phyloP scores from a whole-genome alignment of 371 early-diverging fungal genomes.

The Aphelidium insulamus region DNA sequence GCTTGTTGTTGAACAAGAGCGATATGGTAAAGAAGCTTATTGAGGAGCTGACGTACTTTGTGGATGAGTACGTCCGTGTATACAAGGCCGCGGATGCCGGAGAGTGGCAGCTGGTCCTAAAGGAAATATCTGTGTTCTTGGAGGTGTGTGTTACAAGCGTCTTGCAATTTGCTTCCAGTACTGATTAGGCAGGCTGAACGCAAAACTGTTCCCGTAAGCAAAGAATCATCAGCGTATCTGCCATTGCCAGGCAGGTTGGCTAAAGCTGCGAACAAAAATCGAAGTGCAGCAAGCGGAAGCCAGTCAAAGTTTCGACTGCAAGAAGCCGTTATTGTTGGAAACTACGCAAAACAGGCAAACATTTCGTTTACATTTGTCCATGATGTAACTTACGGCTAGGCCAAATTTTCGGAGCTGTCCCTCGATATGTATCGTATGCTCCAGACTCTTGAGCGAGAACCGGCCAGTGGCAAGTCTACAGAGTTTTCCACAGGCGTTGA shows the following conservation, averaged over 20 bases:
- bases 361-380: background rate
- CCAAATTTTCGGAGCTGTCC: conserved; percentile 85
- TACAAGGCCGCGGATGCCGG: conserved; percentile 73
- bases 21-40: conserved; percentile 50
- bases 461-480: conserved; percentile 4
- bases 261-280: too few relatives aligned
- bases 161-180: too few relatives aligned
- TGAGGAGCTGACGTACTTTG: conserved; percentile 49
- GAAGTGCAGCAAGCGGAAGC: too few relatives aligned
- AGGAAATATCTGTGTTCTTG: conserved; percentile 69
- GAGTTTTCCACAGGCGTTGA: conserved; percentile 4
- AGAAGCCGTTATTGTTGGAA: conserved; percentile 83
- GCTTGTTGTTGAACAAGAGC: conserved; percentile 59
- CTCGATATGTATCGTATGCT: conserved; percentile 88
- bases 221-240: too few relatives aligned
- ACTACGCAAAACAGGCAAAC: conserved; percentile 47
- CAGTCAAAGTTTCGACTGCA: conserved; percentile 33
- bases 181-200: too few relatives aligned
- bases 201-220: too few relatives aligned
- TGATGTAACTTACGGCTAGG: conserved; percentile 10
- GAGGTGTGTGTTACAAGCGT: conserved; percentile 40
- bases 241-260: too few relatives aligned
- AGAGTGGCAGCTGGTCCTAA: conserved; percentile 79
- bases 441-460: conserved; percentile 64
- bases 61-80: conserved; percentile 61